Percentiles rank a stretch among this genome's conserved stretches.
phyloP scores from a whole-genome alignment of 768 basidiomycete genomes.

The Polyporus arcularius region DNA sequence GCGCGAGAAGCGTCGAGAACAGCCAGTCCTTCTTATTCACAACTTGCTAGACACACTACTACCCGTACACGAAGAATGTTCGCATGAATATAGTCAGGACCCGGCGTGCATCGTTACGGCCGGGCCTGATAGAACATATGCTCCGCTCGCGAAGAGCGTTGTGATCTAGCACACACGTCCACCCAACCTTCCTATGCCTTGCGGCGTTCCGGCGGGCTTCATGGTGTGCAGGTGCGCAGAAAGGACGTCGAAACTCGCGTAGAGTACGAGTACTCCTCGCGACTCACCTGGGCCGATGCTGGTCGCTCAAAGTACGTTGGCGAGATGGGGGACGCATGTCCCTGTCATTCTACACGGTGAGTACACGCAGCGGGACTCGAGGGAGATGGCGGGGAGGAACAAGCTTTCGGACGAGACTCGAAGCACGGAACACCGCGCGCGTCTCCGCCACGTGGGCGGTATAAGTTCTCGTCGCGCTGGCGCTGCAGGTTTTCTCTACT shows the following conservation, averaged over 20 bases:
- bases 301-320: too few species aligned
- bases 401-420: too few species aligned
- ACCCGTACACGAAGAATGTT: not conserved
- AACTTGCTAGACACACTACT: too few species aligned
- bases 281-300: too few species aligned
- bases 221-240: not conserved
- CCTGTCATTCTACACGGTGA: too few species aligned
- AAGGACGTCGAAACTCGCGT: too few species aligned
- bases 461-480: not conserved
- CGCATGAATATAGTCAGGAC: not conserved
- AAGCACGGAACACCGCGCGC: too few species aligned
- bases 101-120: not conserved
- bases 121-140: not conserved
- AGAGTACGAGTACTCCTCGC: too few species aligned
- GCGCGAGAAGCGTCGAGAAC: slow-evolving; percentile 14
- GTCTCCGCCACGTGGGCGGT: slow-evolving; percentile 7
- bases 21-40: too few species aligned
- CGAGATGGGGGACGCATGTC: too few species aligned
- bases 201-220: not conserved
- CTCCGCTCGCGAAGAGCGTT: not conserved
- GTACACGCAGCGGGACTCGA: too few species aligned
- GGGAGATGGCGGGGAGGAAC: too few species aligned
- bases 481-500: slow-evolving; percentile 23
- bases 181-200: slow-evolving; percentile 1
- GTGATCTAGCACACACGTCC: not conserved